Base-by-base conservation (phyloP, 306 rosid genomes). In the Herpetospermum pedunculosum region DNA sequence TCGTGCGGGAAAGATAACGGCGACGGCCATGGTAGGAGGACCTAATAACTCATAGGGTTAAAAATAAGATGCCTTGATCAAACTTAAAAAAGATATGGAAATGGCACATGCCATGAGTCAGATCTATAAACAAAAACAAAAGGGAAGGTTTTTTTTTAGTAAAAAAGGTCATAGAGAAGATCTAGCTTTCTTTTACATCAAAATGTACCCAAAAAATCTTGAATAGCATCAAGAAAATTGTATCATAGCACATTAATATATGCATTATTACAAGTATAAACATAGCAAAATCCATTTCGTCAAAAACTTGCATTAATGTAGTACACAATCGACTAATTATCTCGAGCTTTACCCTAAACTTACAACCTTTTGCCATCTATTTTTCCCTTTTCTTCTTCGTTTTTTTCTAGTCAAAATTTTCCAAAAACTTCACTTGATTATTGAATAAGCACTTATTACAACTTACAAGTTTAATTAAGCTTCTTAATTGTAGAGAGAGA, bases 81-180 rank as follows among this genome's bases (percentile, higher is more conserved):
- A 50, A 40, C 57, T 19, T 50, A n/a, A 47, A 53, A 25, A 21
- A 12, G 11, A 15, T 4, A 60, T 30, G 25, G 23, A 15, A 34
- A 35, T 64, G 49, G 47, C 48, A 64, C 30, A 64, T 64, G 49
- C 11, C 52, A 67, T 38, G 23, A 41, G 19, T 67, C 52, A 41
- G 35, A 67, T 67, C 69, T 62, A 64, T 67, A 6, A 67, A 41
- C 72, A 60, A 50, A 50, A 58, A 58, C 65, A 64, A 64, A 64
- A n/a, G 35, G 32, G 71, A 19, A 57, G 10, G 21, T 67, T 37
- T 21, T 23, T 23, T 60, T 6, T 18, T 7, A 19, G 44, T 18
- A 21, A 19, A 64, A 62, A 62, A 62, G 21, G 7, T 62, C 8
- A 8, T 32, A 18, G 44, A 18, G 44, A 63, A 63, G 18, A 69